These are phyloP conservation scores for Toxicodendron radicans DNA, from an alignment of 345 rosid species.

Conservation along the genomic window DNA sequence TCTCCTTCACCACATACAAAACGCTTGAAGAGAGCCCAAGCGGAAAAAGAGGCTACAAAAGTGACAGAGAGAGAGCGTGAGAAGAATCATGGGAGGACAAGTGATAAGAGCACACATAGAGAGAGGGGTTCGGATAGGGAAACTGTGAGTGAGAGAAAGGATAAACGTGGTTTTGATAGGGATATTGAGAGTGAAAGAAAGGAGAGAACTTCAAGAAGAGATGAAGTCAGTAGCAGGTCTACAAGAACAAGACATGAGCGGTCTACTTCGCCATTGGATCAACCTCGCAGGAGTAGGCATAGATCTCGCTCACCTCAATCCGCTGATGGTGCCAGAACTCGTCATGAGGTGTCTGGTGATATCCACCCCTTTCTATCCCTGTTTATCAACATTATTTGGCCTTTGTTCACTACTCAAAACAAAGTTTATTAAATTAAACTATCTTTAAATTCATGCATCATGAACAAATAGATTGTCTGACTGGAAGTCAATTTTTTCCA, in stretches of 20 bases:
- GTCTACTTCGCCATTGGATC: conserved; percentile 58
- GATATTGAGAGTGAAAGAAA: conserved; percentile 50
- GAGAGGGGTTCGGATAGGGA: conserved; percentile 48
- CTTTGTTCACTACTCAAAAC: background rate
- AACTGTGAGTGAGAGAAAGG: conserved; percentile 44
- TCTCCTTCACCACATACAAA: conserved; percentile 82
- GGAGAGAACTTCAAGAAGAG: conserved; percentile 56
- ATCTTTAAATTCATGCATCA: background rate
- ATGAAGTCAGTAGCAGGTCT: conserved; percentile 49
- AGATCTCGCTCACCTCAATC: conserved; percentile 58
- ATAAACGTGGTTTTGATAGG: conserved; percentile 38
- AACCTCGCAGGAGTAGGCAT: conserved; percentile 47
- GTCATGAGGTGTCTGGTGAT: conserved; percentile 67
- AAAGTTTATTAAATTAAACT: background rate
- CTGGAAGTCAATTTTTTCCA: conserved; percentile 31
- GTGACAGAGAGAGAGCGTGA: conserved; percentile 36
- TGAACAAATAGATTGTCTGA: conserved; percentile 9
- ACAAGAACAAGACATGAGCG: conserved; percentile 45
- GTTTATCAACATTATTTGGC: background rate
- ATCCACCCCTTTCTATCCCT: conserved; percentile 26
- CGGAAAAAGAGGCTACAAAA: conserved; percentile 48
- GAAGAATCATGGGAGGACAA: conserved; percentile 21
- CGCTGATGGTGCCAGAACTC: conserved; percentile 41
- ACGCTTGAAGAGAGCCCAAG: conserved; percentile 57
- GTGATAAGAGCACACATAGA: conserved; percentile 20